Percentiles rank a stretch among this genome's conserved stretches.
Evolutionary conservation across 495 filamentous ascomycete species (phyloP).

Genomic region (Aspergillus cristatus): DNA sequence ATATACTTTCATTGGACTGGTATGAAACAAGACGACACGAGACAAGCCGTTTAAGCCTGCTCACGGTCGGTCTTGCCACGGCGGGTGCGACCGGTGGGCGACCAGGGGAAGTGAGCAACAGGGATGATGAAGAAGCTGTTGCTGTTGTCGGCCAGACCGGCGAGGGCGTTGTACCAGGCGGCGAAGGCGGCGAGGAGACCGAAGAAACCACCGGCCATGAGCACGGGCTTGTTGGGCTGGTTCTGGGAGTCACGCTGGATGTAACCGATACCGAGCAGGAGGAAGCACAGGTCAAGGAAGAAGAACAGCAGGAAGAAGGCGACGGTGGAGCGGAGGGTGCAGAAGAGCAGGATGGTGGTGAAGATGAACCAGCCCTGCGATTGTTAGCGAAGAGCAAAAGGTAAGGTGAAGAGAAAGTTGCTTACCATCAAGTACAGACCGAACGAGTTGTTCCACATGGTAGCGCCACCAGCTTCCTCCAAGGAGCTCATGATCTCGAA

Average conservation of each 20-base stretch:
- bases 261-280: conserved; percentile 73
- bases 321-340: conserved; percentile 86
- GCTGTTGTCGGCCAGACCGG: conserved; percentile 79
- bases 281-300: conserved; percentile 83
- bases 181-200: conserved; percentile 82
- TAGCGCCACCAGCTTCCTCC: conserved; percentile 6
- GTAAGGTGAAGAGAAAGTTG: background rate
- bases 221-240: conserved; percentile 42
- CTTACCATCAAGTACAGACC: conserved; percentile 77
- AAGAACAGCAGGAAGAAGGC: conserved; percentile 97
- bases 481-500: conserved; percentile 44
- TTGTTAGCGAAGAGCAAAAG: conserved; percentile 7
- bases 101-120: conserved; percentile 96
- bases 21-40: background rate
- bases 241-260: conserved; percentile 39
- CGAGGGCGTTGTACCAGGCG: conserved; percentile 95
- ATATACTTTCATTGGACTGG: background rate
- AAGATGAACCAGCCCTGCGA: conserved; percentile 93
- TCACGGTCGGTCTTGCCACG: conserved; percentile 41
- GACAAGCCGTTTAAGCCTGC: conserved; percentile 20
- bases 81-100: conserved; percentile 64
- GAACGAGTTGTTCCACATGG: conserved; percentile 55
- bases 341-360: conserved; percentile 78
- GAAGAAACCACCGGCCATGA: conserved; percentile 80
- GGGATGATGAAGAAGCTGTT: conserved; percentile 96